Evolutionary conservation across 208 protist species (phyloP), one percentile per base, ranked within the genome.

Genomic region (Blechomonas ayalai): DNA sequence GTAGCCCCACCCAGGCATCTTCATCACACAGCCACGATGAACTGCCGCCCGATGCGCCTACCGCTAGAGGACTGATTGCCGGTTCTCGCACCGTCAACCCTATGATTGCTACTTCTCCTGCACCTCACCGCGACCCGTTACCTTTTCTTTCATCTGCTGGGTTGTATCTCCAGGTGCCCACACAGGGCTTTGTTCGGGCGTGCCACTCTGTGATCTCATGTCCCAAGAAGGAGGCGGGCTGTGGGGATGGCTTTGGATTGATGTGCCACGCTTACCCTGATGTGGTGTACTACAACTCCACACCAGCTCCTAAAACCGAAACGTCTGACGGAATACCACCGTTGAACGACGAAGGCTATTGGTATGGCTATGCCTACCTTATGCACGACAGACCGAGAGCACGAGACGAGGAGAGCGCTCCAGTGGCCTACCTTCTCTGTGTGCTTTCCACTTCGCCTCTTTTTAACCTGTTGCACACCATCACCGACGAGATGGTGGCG

Each of bases 101-200:
- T n/a, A n/a, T n/a, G n/a, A n/a, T n/a, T n/a, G n/a, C n/a, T n/a
- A n/a, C n/a, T n/a, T n/a, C n/a, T n/a, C n/a, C n/a, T n/a, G n/a
- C n/a, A n/a, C n/a, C n/a, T n/a, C n/a, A n/a, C n/a, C n/a, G n/a
- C n/a, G 66, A 67, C 46, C 44, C 55, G 32, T 73, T 57, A 58
- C 35, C 34, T 34, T 62, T 59, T 23, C 55, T 55, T 28, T 59
- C 72, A 8, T 43, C 82, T 8, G 72, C 82, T 20, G 81, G 81
- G n/a, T 50, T 82, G 35, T 90, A 67, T 60, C 4, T 90, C 8
- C 55, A 77, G 22, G 58, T 86, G 13, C 77, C 82, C 3, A 73
- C 71, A 7, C 15, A 32, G 2, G 31, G 39, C 0, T 86, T 69
- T 52, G 46, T 61, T 23, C 51, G 49, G 32, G 57, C 57, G 3